Percentiles rank a stretch among this genome's conserved stretches.
Evolutionary conservation across 768 basidiomycete genomes (phyloP).

Genomic region (Podaxis sp.): DNA sequence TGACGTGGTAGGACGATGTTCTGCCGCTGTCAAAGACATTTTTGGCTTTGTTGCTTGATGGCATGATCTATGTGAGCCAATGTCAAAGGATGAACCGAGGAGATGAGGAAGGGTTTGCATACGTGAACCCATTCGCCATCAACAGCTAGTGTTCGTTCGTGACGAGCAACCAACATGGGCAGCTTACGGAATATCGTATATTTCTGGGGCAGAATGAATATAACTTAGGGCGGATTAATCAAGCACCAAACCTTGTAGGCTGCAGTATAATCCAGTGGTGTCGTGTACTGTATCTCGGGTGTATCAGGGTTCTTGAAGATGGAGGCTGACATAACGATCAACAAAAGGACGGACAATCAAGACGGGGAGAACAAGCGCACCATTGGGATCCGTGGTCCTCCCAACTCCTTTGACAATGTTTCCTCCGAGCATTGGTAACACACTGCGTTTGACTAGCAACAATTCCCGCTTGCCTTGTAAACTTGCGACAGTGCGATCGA

Average conservation of each 20-base stretch:
- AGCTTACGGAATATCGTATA: slow-evolving; percentile 92
- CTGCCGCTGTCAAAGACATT: slow-evolving; percentile 88
- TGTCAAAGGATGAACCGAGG: slow-evolving; percentile 14
- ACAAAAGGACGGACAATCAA: neutral
- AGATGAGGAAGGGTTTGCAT: slow-evolving; percentile 20
- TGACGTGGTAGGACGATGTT: slow-evolving; percentile 91
- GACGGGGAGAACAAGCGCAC: slow-evolving; percentile 37
- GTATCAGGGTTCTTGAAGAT: slow-evolving; percentile 91
- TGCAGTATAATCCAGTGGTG: slow-evolving; percentile 75
- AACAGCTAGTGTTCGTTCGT: slow-evolving; percentile 89
- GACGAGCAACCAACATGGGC: slow-evolving; percentile 89
- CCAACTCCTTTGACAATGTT: slow-evolving; percentile 65
- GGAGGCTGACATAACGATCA: slow-evolving; percentile 54
- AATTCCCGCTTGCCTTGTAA: slow-evolving; percentile 86
- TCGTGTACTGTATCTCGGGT: slow-evolving; percentile 53
- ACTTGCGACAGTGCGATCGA: slow-evolving; percentile 96
- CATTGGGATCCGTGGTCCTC: slow-evolving; percentile 89
- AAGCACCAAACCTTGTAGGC: slow-evolving; percentile 73
- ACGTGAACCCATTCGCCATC: slow-evolving; percentile 95
- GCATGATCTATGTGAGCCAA: slow-evolving; percentile 69
- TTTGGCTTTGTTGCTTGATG: slow-evolving; percentile 72
- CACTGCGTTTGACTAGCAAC: slow-evolving; percentile 74
- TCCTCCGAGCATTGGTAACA: slow-evolving; percentile 70
- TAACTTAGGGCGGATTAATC: neutral
- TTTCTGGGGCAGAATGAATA: slow-evolving; percentile 48